Percentiles rank a stretch among this genome's conserved stretches.
Evolutionary conservation across 1,139 yeast genomes (phyloP).

Genomic region (Blastobotrys raffinosifermentans): DNA sequence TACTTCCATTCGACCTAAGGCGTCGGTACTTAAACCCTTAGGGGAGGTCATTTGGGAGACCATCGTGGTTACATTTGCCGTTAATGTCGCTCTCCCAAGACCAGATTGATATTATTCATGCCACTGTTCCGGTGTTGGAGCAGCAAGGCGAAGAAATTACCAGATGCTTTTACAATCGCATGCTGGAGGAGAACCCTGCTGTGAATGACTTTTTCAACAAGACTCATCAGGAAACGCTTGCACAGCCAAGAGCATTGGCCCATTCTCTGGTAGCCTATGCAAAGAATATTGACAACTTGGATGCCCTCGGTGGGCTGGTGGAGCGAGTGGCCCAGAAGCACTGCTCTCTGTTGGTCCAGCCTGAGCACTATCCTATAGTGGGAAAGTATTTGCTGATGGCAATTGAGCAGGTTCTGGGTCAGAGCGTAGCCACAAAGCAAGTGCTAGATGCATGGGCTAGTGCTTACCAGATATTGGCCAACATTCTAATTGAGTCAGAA

Average conservation of each 20-base stretch:
- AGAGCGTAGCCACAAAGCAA: slow-evolving; percentile 48
- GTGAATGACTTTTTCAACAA: slow-evolving; percentile 56
- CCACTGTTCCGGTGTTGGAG: slow-evolving; percentile 56
- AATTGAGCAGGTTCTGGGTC: slow-evolving; percentile 51
- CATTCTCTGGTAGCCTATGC: slow-evolving; percentile 59
- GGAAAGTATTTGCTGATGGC: slow-evolving; percentile 52
- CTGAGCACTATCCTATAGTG: slow-evolving; percentile 63
- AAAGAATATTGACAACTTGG: slow-evolving; percentile 53
- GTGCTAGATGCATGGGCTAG: slow-evolving; percentile 58
- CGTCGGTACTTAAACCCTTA: too few species aligned
- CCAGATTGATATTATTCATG: slow-evolving; percentile 42
- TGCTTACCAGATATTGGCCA: slow-evolving; percentile 62
- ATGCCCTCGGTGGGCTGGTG: slow-evolving; percentile 50
- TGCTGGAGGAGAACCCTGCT: slow-evolving; percentile 50
- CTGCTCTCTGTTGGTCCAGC: slow-evolving; percentile 53
- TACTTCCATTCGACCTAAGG: too few species aligned
- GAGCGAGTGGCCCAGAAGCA: slow-evolving; percentile 60
- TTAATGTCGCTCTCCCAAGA: slow-evolving; percentile 20
- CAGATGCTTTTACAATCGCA: slow-evolving; percentile 46
- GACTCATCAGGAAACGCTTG: slow-evolving; percentile 49
- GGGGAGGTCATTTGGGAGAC: too few species aligned
- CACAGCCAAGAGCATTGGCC: slow-evolving; percentile 63
- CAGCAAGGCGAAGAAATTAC: slow-evolving; percentile 53
- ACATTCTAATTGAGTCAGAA: slow-evolving; percentile 54
- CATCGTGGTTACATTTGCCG: too few species aligned